These are phyloP conservation scores for Rhododendron molle DNA, from an alignment of 148 eudicot genomes.

Conservation along the genomic window DNA sequence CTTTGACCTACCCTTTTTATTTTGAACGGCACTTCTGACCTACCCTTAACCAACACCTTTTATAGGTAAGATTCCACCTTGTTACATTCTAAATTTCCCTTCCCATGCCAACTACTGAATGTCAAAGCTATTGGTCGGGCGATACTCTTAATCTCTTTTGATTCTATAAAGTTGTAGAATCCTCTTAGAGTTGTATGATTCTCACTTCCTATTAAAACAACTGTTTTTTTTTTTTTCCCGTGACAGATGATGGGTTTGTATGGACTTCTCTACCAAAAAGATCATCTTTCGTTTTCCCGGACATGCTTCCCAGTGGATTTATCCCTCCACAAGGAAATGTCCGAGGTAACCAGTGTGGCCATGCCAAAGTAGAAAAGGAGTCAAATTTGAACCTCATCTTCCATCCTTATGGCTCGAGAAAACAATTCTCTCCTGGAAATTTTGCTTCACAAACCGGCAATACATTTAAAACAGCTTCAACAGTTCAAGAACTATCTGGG, in stretches of 20 bases:
- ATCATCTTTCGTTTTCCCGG: conserved; percentile 44
- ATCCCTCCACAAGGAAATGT: conserved; percentile 19
- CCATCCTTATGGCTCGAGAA: conserved; percentile 5
- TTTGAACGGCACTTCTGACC: background rate
- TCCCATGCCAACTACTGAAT: background rate
- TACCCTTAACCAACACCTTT: background rate
- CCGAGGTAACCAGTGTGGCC: conserved; percentile 16
- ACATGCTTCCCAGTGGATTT: conserved; percentile 22
- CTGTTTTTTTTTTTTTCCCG: background rate
- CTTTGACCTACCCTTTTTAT: background rate
- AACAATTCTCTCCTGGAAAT: background rate
- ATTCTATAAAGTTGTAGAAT: background rate
- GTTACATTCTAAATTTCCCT: background rate
- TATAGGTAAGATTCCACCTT: background rate
- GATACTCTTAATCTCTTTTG: background rate
- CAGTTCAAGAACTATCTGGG: conserved; percentile 21
- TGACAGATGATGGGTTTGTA: conserved; percentile 32
- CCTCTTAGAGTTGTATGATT: background rate
- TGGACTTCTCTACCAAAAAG: conserved; percentile 23
- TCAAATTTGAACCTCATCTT: conserved; percentile 19
- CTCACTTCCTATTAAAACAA: background rate
- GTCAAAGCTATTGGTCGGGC: background rate
- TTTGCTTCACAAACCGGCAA: conserved; percentile 8
- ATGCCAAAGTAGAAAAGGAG: conserved; percentile 31
- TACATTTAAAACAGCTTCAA: conserved; percentile 16